Evolutionary conservation across 345 rosid species (phyloP), one percentile per base, ranked within the genome.

Genomic region (Angophora floribunda): DNA sequence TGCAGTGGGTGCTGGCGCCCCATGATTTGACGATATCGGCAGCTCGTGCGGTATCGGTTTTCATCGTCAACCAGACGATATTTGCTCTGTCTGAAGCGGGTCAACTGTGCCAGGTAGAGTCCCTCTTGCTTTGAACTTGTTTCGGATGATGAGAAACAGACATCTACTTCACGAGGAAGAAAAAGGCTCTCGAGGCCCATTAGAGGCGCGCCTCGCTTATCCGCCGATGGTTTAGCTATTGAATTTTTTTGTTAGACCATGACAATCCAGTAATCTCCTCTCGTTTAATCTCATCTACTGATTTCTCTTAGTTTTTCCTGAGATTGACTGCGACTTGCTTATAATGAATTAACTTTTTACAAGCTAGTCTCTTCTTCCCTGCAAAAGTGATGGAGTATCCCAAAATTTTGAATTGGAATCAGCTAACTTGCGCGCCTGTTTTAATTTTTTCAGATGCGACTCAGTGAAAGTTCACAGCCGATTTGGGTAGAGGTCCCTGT

Each of bases 1-100:
- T 95, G 22, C 96, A 93, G 89, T 95, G 96, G 98, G 96, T 93
- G 85, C 88, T 93, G 80, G 96, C 95, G 15, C 98, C 95, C 14
- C 97, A 93, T 88, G 95, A 95, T 86, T 92, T 94, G 49, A 93
- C 94, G 9, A 0, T 88, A 44, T 87, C 91, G 28, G 92, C 94
- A 28, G 97, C 94, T 45, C 89, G 80, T 21, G 96, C 95, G 17
- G 86, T 89, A 59, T 92, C 92, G 30, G 93, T 92, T 52, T 91
- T 94, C 84, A 86, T 91, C 75, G 93, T 94, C 89, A 95, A 93
- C 89, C 97, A 94, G 89, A 95, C 93, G 32, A 95, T 95, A 88
- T 94, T 95, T 86, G 92, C 95, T 52, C 90, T 94, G 30, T 93
- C 96, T 57, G 95, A 95, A 88, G 90, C 90, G 88, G 97, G 96